Conservation (phyloP, 805 yeast species). For the Tetrapisispora namnaoensis region DNA sequence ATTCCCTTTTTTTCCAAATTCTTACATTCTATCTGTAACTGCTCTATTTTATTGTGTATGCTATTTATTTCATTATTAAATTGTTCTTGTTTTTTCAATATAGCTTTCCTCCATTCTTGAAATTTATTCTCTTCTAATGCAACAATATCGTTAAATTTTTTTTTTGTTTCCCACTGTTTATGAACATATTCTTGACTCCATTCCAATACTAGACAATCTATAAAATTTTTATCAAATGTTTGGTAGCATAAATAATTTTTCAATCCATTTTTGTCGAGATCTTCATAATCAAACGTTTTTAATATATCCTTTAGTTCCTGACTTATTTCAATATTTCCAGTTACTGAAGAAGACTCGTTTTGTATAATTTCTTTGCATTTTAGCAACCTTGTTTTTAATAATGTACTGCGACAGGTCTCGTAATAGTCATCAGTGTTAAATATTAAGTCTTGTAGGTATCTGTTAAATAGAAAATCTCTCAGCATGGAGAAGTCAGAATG, state of each 20-base stretch:
- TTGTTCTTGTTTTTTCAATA: conserved; percentile 44
- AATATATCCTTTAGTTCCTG: conserved; percentile 6
- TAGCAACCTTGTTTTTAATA: conserved; percentile 40
- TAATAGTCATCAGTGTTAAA: conserved; percentile 66
- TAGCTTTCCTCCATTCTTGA: conserved; percentile 50
- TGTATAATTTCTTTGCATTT: conserved; percentile 18
- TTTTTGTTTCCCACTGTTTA: conserved; percentile 35
- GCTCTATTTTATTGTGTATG: conserved; percentile 30
- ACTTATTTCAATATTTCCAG: not conserved
- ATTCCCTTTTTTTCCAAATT: conserved; percentile 11
- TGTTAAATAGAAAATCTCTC: conserved; percentile 53
- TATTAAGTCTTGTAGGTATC: conserved; percentile 70
- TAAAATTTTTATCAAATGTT: conserved; percentile 27
- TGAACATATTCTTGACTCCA: conserved; percentile 40
- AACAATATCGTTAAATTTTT: conserved; percentile 36
- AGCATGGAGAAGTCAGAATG: conserved; percentile 71
- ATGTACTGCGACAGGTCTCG: conserved; percentile 54
- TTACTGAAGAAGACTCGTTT: not conserved
- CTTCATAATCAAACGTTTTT: conserved; percentile 16
- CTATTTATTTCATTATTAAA: conserved; percentile 46
- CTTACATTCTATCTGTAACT: conserved; percentile 29
- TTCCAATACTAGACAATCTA: conserved; percentile 34
- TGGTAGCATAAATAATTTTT: conserved; percentile 34
- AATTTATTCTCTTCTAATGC: conserved; percentile 45
- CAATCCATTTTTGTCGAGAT: conserved; percentile 26